Percentiles rank a stretch among this genome's conserved stretches.
These are phyloP conservation scores for Alternaria ventricosa DNA, from an alignment of 2,329 filamentous ascomycete genomes.

Conservation along the genomic window DNA sequence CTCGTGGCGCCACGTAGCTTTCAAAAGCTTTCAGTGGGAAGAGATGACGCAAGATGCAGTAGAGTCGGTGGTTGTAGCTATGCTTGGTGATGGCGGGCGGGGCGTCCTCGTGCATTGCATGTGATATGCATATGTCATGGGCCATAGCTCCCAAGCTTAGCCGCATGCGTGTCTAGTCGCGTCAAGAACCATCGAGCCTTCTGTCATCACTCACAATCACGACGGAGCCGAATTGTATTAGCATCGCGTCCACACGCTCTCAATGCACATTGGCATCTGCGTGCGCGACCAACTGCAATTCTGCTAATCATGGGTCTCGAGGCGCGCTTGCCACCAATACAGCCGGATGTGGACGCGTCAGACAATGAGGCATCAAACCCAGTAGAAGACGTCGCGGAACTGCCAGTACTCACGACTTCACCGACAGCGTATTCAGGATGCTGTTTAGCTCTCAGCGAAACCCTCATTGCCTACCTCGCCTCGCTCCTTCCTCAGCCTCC, in stretches of 20 bases:
- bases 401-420: slow-evolving; percentile 24
- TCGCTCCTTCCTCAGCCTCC: slow-evolving; percentile 33
- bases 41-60: slow-evolving; percentile 13
- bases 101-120: slow-evolving; percentile 12
- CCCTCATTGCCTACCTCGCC: slow-evolving; percentile 34
- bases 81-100: slow-evolving; percentile 10
- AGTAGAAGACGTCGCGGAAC: background rate
- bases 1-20: slow-evolving; percentile 16
- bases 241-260: background rate
- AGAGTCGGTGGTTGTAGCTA: slow-evolving; percentile 12
- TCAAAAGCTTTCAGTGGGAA: slow-evolving; percentile 11
- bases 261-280: background rate
- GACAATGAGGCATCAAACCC: background rate
- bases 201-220: background rate
- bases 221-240: background rate
- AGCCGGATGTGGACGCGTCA: background rate
- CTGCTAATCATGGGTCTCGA: background rate
- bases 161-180: background rate
- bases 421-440: slow-evolving; percentile 40
- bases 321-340: background rate
- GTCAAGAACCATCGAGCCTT: background rate
- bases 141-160: slow-evolving; percentile 25
- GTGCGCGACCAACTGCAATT: rapidly evolving
- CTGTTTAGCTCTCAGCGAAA: slow-evolving; percentile 45
- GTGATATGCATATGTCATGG: slow-evolving; percentile 4